Base-by-base conservation (phyloP, 768 basidiomycete species). In the Hydnomerulius pinastri region DNA sequence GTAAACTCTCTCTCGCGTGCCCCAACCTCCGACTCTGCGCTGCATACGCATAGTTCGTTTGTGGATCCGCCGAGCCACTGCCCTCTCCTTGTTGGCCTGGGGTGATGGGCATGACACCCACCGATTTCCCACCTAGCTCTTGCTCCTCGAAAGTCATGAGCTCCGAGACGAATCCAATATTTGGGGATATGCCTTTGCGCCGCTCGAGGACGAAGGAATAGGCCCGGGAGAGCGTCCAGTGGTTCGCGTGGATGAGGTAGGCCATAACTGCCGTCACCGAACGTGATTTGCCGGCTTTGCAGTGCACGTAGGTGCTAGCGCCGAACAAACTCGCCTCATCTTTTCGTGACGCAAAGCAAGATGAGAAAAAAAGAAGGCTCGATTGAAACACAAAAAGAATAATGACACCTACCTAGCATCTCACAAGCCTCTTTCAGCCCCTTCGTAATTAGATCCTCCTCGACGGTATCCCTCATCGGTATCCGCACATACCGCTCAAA, bases 221-320 rank as follows among this genome's bases (percentile, higher is more conserved):
- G 1, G 96, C 92, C 30, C 83, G 83, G 27, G 92, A 88, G 35
- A 98, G 81, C 17, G 93, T 90, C 96, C 96, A 98, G 64, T 94
- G 93, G 63, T 97, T 94, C 9, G 94, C 90, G 60, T 97, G 95
- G 56, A 98, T 97, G 49, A 98, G 87, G 66, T 97, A 98, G 2
- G 92, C 95, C 76, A 98, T 92, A 33, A 97, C 95, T 11, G 94
- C 93, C 0, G 95, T 97, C 24, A 97, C 95, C 1, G 92, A 95
- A 12, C 96, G 86, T 2, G 92, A 94, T 73, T 94, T 97, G 4
- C 95, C 96, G 5, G 91, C 94, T 71, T 90, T 92, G 72, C 95
- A 98, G 65, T 98, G 96, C 12, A 98, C 94, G 61, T 96, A 98
- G 2, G 90, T 90, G 6, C 93, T 86, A 17, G 91, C 82, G 0